phyloP scores from a whole-genome alignment of 1,284 basidiomycete species.

The Pseudozyma sp. region DNA sequence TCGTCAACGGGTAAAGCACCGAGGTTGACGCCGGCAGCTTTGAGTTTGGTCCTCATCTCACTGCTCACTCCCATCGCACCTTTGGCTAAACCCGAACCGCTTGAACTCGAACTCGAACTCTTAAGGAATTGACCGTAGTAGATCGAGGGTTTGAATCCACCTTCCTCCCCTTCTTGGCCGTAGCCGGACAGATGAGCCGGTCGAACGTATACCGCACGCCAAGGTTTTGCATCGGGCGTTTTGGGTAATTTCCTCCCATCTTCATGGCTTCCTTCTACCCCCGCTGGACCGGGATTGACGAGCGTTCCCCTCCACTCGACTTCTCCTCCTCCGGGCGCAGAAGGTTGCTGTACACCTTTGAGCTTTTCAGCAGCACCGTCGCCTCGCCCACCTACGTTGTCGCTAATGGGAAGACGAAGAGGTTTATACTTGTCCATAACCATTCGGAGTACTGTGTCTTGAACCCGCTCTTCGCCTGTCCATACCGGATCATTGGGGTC shows the following conservation, averaged over 20 bases:
- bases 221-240: conserved; percentile 57
- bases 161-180: conserved; percentile 8
- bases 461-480: conserved; percentile 60
- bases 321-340: conserved; percentile 5
- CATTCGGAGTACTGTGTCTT: conserved; percentile 63
- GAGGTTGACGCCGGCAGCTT: conserved; percentile 39
- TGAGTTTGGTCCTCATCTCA: conserved; percentile 39
- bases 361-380: conserved; percentile 53
- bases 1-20: conserved; percentile 69
- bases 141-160: conserved; percentile 28
- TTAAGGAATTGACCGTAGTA: conserved; percentile 56
- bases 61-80: background rate
- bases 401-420: conserved; percentile 20
- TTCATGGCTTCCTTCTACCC: conserved; percentile 14
- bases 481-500: conserved; percentile 54
- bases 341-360: conserved; percentile 33
- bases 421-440: conserved; percentile 67
- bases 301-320: background rate
- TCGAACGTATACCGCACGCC: conserved; percentile 61
- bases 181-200: conserved; percentile 36
- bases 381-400: background rate
- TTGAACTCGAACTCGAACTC: background rate
- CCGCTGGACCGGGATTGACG: background rate
- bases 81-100: conserved; percentile 1
- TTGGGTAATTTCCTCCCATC: conserved; percentile 52